Evolutionary conservation across 1,284 basidiomycete species (phyloP).

Genomic region (Malassezia cuniculi): DNA sequence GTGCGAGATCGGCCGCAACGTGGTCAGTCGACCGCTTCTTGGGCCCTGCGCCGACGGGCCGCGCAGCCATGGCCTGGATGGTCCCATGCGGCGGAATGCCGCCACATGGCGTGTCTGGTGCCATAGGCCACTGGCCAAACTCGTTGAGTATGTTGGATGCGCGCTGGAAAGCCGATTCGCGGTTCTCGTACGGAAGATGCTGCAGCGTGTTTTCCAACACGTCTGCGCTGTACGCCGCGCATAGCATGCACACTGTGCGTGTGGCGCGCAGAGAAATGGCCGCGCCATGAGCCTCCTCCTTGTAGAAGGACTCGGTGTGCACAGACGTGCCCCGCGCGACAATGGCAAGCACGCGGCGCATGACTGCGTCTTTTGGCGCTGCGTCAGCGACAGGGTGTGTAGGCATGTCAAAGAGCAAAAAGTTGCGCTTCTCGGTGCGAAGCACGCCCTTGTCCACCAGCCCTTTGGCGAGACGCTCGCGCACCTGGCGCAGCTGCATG

Average conservation of each 20-base stretch:
- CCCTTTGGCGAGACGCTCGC: constrained; percentile 42
- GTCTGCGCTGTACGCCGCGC: constrained; percentile 33
- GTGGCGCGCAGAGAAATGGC: constrained; percentile 27
- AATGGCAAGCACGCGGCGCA: constrained; percentile 32
- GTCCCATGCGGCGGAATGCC: constrained; percentile 18
- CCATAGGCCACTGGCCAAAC: constrained; percentile 44
- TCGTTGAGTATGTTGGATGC: constrained; percentile 32
- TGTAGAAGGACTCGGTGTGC: constrained; percentile 27
- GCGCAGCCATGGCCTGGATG: neutral
- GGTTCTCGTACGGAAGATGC: constrained; percentile 33
- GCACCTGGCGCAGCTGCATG: constrained; percentile 43
- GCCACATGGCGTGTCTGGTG: constrained; percentile 18
- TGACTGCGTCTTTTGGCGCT: constrained; percentile 35
- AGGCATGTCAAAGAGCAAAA: constrained; percentile 44
- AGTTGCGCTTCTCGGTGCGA: constrained; percentile 44
- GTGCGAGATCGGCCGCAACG: too few species aligned
- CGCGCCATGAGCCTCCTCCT: constrained; percentile 17
- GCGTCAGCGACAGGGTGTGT: constrained; percentile 41
- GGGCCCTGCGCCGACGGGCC: neutral
- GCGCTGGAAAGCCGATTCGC: constrained; percentile 35
- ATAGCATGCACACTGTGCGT: constrained; percentile 34
- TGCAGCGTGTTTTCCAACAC: constrained; percentile 41
- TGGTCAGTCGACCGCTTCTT: constrained; percentile 7
- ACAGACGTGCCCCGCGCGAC: constrained; percentile 23
- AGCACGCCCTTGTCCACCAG: constrained; percentile 44